phyloP scores from a whole-genome alignment of 768 basidiomycete species.

The Auriculariales sp. region DNA sequence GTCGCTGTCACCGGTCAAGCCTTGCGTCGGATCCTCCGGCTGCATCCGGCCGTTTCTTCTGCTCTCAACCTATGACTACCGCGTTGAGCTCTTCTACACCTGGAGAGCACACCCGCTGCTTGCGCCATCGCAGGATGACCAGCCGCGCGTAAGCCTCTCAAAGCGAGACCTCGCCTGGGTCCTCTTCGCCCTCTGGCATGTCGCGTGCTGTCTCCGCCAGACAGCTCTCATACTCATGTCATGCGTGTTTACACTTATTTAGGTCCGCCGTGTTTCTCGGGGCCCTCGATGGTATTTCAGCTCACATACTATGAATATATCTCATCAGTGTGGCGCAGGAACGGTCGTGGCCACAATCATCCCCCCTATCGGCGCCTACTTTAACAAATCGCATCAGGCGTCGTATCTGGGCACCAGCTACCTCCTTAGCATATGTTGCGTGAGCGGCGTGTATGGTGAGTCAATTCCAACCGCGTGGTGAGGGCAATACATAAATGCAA shows the following conservation, averaged over 20 bases:
- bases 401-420: conserved; percentile 86
- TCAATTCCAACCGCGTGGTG: not conserved
- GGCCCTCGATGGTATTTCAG: conserved; percentile 56
- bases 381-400: conserved; percentile 52
- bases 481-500: conserved; percentile 9
- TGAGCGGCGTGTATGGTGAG: conserved; percentile 75
- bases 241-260: conserved; percentile 55
- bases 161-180: too few relatives aligned
- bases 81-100: too few relatives aligned
- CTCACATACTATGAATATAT: not conserved
- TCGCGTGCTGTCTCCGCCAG: too few relatives aligned
- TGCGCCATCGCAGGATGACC: too few relatives aligned
- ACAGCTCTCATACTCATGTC: too few relatives aligned
- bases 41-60: too few relatives aligned
- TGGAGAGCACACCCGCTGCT: too few relatives aligned
- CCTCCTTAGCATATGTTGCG: conserved; percentile 77
- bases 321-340: conserved; percentile 24
- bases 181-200: too few relatives aligned
- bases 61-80: too few relatives aligned
- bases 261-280: conserved; percentile 65
- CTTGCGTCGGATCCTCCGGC: too few relatives aligned
- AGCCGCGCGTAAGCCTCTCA: too few relatives aligned
- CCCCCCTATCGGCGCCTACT: conserved; percentile 74
- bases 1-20: too few relatives aligned
- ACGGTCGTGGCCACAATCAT: conserved; percentile 80